Base-by-base conservation (phyloP, 805 yeast species). In the Spathaspora hagerdaliae region DNA sequence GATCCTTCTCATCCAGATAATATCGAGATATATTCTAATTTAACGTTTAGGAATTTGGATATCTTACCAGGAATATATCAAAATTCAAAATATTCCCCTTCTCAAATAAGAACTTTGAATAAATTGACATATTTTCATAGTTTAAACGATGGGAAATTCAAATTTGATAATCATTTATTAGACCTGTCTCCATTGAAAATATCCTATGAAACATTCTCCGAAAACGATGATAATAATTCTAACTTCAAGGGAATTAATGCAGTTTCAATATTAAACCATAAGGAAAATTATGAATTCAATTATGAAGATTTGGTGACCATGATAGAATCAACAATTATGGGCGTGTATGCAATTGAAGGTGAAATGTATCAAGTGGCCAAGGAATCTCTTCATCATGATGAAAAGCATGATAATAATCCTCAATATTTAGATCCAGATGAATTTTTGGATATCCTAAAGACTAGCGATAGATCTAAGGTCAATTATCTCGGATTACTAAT, bases 111-210 rank as follows among this genome's bases (percentile, higher is more conserved):
- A 44, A 67, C 64, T 11, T 74, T 81, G 50, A 78, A 75, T 52
- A 67, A 74, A 26, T 51, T 83, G 13, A 57, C 77, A 1, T 77
- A 81, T 53, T 74, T 85, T 52, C 91, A 85, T 60, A 67, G 66
- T 44, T 32, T 27, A 1, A 43, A 49, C 6, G 12, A 12, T 1
- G 41, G 43, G 9, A 11, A 44, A 26, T 67, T 52, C 48, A 53
- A 61, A 35, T 65, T 67, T 43, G 31, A 43, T 0, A 43, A 41
- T 10, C 69, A 61, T 44, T 26, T 67, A 7, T 45, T 66, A 3
- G 37, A 50, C 5, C 39, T 24, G 7, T 53, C 65, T 12, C 73
- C 71, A 2, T 49, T 56, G 31, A 58, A 45, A 44, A 5, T 67
- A 3, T 60, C 71, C 2, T 67, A 58, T 35, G 58, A 58, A 39